These are phyloP conservation scores for Fraxinus sp. DNA, from an alignment of 305 asterid genomes.

Conservation along the genomic window DNA sequence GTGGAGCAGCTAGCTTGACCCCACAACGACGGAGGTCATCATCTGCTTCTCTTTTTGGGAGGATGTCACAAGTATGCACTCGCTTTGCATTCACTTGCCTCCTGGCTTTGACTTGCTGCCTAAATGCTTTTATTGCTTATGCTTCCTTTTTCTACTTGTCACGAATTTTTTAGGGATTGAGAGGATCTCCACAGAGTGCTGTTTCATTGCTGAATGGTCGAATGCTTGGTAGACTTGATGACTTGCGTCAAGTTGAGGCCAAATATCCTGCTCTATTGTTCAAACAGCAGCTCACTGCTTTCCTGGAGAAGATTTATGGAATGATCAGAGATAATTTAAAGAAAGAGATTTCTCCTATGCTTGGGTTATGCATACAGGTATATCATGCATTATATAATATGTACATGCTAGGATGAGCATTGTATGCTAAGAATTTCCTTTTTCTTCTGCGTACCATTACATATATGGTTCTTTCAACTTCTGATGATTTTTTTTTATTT, in stretches of 20 bases:
- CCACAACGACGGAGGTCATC: constrained; percentile 95
- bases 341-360: constrained; percentile 94
- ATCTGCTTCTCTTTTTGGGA: constrained; percentile 93
- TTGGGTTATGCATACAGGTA: constrained; percentile 98
- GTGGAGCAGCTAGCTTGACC: constrained; percentile 95
- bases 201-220: constrained; percentile 85
- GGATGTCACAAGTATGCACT: constrained; percentile 88
- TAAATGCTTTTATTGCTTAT: constrained; percentile 10
- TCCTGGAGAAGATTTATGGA: constrained; percentile 98
- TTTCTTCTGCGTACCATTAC: constrained; percentile 4
- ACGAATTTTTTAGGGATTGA: constrained; percentile 57
- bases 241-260: constrained; percentile 95
- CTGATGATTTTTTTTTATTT: neutral
- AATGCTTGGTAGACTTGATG: constrained; percentile 87
- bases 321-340: constrained; percentile 89
- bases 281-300: constrained; percentile 99
- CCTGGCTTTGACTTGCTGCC: constrained; percentile 19
- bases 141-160: constrained; percentile 25
- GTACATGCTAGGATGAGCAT: constrained; percentile 16
- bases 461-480: constrained; percentile 1
- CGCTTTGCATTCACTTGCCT: constrained; percentile 16
- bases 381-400: constrained; percentile 8
- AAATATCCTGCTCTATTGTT: constrained; percentile 97
- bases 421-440: constrained; percentile 3
- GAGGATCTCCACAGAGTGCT: constrained; percentile 92